Conservation (phyloP, 768 basidiomycete species). For the Boletus sp. region DNA sequence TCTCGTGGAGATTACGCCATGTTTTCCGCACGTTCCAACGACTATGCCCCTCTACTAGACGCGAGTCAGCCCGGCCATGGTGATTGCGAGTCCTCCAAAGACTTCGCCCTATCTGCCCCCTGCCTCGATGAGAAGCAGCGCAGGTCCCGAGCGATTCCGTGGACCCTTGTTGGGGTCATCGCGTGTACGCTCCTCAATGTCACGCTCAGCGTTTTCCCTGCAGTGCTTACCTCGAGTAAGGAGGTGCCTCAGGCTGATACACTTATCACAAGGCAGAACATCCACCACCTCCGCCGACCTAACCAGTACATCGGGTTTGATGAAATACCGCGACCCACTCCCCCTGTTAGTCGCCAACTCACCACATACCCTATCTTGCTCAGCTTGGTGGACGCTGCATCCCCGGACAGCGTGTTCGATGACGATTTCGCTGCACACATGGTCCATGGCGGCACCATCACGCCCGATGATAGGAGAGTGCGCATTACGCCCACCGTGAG, state of each 20-base stretch:
- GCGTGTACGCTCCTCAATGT: conserved; percentile 6
- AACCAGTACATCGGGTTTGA: conserved; percentile 12
- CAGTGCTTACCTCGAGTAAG: not conserved
- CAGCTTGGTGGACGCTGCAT: conserved; percentile 9
- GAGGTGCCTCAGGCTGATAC: not conserved
- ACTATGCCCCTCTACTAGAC: no score
- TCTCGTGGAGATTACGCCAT: no score
- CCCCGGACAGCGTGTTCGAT: conserved; percentile 6
- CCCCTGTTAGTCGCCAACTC: not conserved
- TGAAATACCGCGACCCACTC: conserved; percentile 2
- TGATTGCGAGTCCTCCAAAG: no score
- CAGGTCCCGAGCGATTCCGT: conserved; percentile 1
- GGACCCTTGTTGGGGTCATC: conserved; percentile 2
- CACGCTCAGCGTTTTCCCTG: conserved; percentile 3
- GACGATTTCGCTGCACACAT: conserved; percentile 2
- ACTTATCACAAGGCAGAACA: conserved; percentile 5
- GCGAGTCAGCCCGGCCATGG: no score
- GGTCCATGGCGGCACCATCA: conserved; percentile 9
- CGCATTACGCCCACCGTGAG: conserved; percentile 5
- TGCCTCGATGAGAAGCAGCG: not conserved
- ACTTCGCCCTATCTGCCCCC: not conserved
- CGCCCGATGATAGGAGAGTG: conserved; percentile 8
- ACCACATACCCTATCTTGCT: conserved; percentile 6
- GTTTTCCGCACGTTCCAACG: no score
- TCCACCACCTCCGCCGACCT: conserved; percentile 6